Evolutionary conservation across 371 early-diverging fungal species (phyloP), one percentile per base, ranked within the genome.

Genomic region (Coemansia linderi): DNA sequence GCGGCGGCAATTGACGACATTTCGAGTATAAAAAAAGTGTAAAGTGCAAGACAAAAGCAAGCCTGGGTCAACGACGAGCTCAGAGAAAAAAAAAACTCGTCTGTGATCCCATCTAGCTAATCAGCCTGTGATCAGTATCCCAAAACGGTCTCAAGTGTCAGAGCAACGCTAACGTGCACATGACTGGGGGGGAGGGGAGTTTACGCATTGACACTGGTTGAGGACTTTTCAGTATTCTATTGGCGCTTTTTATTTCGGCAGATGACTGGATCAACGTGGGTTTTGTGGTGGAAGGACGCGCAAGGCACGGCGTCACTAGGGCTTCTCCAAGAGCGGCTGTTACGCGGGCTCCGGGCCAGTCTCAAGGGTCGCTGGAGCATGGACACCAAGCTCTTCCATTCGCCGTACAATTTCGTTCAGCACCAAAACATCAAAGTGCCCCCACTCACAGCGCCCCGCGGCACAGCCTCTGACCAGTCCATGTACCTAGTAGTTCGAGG

Each of bases 251-350:
- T 59, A 31, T 29, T 17, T 36, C 33, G 15, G 12, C 33, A 29
- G 3, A 71, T 72, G 76, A 19, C 66, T 0, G 76, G 76, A 9
- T 72, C 77, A 17, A 72, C 77, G 13, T 76, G 79, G 79, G 79
- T 79, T 33, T 44, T 79, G 12, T 69, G 75, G 79, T 79, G 79
- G 79, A 70, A 66, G 61, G 73, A 79, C 31, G 79, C 79, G 5
- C 71, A 79, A 54, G 79, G 79, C 36, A 79, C 79, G 15, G 79
- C 74, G 9, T 79, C 79, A 27, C 36, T 79, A 29, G 71, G 79
- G 1, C 71, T 64, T 1, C 60, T 79, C 9, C 79, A 79, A 36
- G 79, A 79, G 29, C 63, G 79, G n/a, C 68, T 79, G 3, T 13
- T 73, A 12, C 74, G 73, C 29, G 79, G 73, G 1, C 68, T 79